Evolutionary conservation across 1,284 basidiomycete species (phyloP), one percentile per base, ranked within the genome.

Genomic region (Pyrrhoderma noxium): DNA sequence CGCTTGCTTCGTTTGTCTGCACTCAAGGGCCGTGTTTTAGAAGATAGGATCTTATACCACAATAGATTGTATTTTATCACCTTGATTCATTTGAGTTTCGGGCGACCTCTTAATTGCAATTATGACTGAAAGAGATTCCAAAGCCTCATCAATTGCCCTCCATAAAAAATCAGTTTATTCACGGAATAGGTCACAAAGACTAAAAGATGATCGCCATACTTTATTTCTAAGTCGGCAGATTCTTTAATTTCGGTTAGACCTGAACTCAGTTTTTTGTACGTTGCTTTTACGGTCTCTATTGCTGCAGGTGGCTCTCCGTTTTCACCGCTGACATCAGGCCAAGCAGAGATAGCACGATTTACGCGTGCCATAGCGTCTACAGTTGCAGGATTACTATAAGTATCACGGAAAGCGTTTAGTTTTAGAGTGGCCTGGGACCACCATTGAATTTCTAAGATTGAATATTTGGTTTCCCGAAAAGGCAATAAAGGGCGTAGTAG

Each of bases 1-100:
- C 87, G 81, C 65, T 89, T 89, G 55, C 74, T 77, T 42, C 87
- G 77, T 65, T 89, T 89, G 55, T 87, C 84, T 78, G 59, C 41
- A 18, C 51, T 41, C n/a, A 38, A 38, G 22, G 16, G 14, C 8
- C 19, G 7, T 8, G 34, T 11, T 40, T 40, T 8, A n/a, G n/a
- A n/a, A n/a, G n/a, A n/a, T n/a, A n/a, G n/a, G n/a, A n/a, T n/a
- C n/a, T n/a, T n/a, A n/a, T n/a, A n/a, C n/a, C n/a, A n/a, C n/a
- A n/a, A n/a, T n/a, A n/a, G n/a, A n/a, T n/a, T n/a, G n/a, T n/a
- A n/a, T n/a, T n/a, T 36, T 53, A 56, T 59, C 66, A 82, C 83
- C 85, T 72, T 73, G 75, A 40, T 72, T 68, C 8, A 65, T 62
- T 43, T 69, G 50, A 35, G 41, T 61, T 65, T 89, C 85, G 21